Base-by-base conservation (phyloP, 352 stramenopile genomes). In the Pythium myriotylum region DNA sequence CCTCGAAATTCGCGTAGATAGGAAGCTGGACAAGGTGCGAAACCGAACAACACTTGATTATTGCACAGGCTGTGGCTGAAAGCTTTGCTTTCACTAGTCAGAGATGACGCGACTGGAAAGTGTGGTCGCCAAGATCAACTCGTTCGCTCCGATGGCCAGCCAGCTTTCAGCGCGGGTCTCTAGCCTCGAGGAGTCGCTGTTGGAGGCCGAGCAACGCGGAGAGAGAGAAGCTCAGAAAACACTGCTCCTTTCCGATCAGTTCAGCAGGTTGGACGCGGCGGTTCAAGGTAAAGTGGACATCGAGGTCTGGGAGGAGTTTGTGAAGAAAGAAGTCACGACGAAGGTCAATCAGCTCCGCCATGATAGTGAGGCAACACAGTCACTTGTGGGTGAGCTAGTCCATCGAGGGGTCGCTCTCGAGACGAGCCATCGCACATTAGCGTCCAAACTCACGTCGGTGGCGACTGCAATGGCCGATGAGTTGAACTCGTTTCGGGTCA, bases 11-110 rank as follows among this genome's bases (percentile, higher is more conserved):
- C 74, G 70, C 2, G 43, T 91, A 1, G 55, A 77, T 4, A 23
- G 48, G 46, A 91, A 91, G 60, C 65, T 91, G 62, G 82, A 91
- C 46, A 91, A 91, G 77, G 79, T 84, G 23, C 9, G 40, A 3
- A 29, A 24, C 17, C 2, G 6, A 26, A 10, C 41, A 26, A 35
- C 29, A 35, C 5, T 10, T 5, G 29, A 10, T 10, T 35, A 5
- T 10, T 35, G 29, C 29, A 35, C 10, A 10, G 5, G 29, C 10
- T 35, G 5, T 35, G 29, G 10, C 29, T 35, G 29, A 10, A n/a
- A n/a, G n/a, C n/a, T n/a, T 35, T 35, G 5, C 5, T 10, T 35
- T 45, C 7, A 39, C 2, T 43, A 89, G 81, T 78, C 77, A 0
- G 81, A 88, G 19, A 33, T 72, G 23, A 59, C 69, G 19, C 68